Base-by-base conservation (phyloP, 2,329 filamentous ascomycete species). In the Neofusicoccum kwambonambiense region DNA sequence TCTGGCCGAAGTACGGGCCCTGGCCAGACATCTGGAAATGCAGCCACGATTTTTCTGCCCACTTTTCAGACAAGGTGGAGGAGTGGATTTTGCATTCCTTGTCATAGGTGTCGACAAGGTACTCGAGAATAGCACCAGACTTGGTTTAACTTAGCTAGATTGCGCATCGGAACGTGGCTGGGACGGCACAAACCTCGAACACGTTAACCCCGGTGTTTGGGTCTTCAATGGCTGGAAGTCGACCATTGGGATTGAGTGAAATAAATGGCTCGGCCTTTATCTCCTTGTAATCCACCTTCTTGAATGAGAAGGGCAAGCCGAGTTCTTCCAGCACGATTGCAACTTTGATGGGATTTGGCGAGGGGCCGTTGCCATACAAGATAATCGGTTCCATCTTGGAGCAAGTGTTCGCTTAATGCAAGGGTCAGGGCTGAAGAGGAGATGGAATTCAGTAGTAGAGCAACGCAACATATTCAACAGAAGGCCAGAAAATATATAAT, bases 11-110 rank as follows among this genome's bases (percentile, higher is more conserved):
- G 68, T 83, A 83, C 0, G 81, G 81, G 1, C 81, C 81, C 67
- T 83, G 81, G 4, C 80, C 80, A 3, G 75, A 75, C 44, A 72
- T 71, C 70, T 83, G 80, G 70, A 77, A 82, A 68, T 75, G 76
- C 2, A 83, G 74, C 76, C 79, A 83, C 45, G 81, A 78, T 67
- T 78, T 78, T 3, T 76, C 75, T 1, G 75, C 70, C 66, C 76
- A 79, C 60, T 70, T 72, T 37, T 82, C 79, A 1, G 72, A 72
- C 1, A 73, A 71, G 0, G 69, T 61, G 6, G 65, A 65, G 67
- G 79, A 81, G 51, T 73, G 76, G 35, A 82, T 61, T 54, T 73
- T 75, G 45, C 73, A 68, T 0, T 77, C 71, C 17, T 68, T 77
- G 69, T 83, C 81, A 72, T 83, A 81, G 8, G 68, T 73, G 22